Evolutionary conservation across 208 protist species (phyloP).

Genomic region (Crithidia expoeki): DNA sequence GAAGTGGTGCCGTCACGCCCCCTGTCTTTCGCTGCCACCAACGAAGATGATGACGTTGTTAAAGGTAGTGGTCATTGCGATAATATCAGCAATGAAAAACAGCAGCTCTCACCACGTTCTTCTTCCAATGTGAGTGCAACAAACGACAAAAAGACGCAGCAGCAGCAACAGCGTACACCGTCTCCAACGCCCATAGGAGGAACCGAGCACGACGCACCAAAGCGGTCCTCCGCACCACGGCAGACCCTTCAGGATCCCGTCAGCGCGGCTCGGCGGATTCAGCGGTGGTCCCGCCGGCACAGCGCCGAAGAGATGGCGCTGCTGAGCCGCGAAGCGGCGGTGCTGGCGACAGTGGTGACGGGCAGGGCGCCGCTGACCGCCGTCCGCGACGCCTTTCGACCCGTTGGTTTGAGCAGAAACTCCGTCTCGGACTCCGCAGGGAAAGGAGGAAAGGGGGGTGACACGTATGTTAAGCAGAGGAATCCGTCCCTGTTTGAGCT

Average conservation of each 20-base stretch:
- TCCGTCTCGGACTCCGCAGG: background rate
- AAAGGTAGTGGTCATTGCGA: too few species aligned
- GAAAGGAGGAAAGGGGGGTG: background rate
- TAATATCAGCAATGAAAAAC: too few species aligned
- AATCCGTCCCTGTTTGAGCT: background rate
- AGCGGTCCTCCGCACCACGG: background rate
- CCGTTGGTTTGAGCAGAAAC: background rate
- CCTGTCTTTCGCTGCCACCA: background rate
- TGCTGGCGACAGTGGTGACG: slow-evolving; percentile 29
- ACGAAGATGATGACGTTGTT: background rate
- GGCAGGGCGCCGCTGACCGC: slow-evolving; percentile 20
- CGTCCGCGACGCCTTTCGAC: slow-evolving; percentile 14
- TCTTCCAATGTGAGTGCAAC: too few species aligned
- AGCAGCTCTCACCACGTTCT: too few species aligned
- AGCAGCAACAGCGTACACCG: slow-evolving; percentile 1
- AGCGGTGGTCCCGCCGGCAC: slow-evolving; percentile 23
- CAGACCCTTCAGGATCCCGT: slow-evolving; percentile 1
- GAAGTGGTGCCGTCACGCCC: background rate
- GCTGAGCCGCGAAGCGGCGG: slow-evolving; percentile 22
- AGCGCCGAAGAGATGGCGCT: slow-evolving; percentile 2
- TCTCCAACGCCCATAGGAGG: too few species aligned
- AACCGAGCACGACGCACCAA: too few species aligned
- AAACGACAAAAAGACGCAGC: background rate
- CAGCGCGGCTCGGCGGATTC: slow-evolving; percentile 19
- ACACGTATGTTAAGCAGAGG: background rate